These are phyloP conservation scores for Cryoendolithus antarcticus DNA, from an alignment of 2,329 filamentous ascomycete species.

Conservation along the genomic window DNA sequence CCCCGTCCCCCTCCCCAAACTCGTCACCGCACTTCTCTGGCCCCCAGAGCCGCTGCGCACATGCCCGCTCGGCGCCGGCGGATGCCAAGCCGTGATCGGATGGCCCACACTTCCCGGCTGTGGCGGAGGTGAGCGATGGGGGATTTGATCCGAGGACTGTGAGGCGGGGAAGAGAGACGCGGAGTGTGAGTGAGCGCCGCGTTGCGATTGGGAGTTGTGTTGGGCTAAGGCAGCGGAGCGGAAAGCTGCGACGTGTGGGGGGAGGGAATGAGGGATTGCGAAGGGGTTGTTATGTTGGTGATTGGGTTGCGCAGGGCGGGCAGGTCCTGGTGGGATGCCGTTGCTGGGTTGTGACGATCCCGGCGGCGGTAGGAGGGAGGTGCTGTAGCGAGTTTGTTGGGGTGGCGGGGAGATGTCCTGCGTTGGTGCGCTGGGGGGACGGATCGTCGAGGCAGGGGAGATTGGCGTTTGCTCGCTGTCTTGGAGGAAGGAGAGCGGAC, in stretches of 20 bases:
- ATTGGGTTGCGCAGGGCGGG: background rate
- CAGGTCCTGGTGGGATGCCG: background rate
- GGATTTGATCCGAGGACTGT: constrained; percentile 16
- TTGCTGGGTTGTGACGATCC: constrained; percentile 8
- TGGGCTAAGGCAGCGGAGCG: constrained; percentile 14
- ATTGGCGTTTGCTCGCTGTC: constrained; percentile 4
- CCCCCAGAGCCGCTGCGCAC: too few relatives aligned
- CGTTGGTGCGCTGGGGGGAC: background rate
- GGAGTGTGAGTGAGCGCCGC: background rate
- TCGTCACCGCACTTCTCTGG: too few relatives aligned
- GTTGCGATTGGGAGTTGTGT: constrained; percentile 2
- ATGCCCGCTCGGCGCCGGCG: constrained; percentile 13
- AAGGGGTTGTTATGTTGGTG: constrained; percentile 4
- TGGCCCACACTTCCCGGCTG: constrained; percentile 18
- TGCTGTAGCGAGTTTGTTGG: constrained; percentile 14
- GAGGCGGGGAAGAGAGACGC: constrained; percentile 18
- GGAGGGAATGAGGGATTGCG: constrained; percentile 10
- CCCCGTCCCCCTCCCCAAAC: too few relatives aligned
- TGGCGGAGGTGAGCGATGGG: constrained; percentile 10
- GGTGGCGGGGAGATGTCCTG: constrained; percentile 5
- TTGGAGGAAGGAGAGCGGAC: background rate
- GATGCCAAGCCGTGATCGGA: constrained; percentile 23
- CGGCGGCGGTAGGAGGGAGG: constrained; percentile 14
- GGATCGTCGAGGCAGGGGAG: constrained; percentile 5
- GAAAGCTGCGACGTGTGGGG: constrained; percentile 22